phyloP scores from a whole-genome alignment of 2,329 filamentous ascomycete genomes.

The Colletotrichum plurivorum region DNA sequence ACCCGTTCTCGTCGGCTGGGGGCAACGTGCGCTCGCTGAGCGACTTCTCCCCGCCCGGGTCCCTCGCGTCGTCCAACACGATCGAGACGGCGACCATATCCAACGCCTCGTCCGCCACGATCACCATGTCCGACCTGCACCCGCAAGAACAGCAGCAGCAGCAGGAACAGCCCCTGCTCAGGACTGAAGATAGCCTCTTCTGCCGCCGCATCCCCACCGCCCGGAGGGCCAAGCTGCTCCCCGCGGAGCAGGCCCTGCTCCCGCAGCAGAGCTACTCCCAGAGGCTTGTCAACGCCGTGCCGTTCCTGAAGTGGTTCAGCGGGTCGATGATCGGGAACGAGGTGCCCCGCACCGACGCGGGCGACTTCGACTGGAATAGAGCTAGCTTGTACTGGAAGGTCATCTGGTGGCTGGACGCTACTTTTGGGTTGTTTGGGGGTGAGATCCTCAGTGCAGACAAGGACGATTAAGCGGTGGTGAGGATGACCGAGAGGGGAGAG shows the following conservation, averaged over 20 bases:
- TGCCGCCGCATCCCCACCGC: constrained; percentile 78
- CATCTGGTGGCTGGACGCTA: constrained; percentile 73
- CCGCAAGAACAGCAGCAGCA: constrained; percentile 1
- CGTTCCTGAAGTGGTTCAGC: constrained; percentile 80
- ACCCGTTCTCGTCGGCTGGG: constrained; percentile 53
- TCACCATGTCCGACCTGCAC: constrained; percentile 57
- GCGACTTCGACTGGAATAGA: constrained; percentile 82
- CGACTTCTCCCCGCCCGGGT: constrained; percentile 59
- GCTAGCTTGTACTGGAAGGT: constrained; percentile 78
- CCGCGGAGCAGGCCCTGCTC: constrained; percentile 78
- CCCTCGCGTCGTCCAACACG: constrained; percentile 68
- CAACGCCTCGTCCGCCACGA: constrained; percentile 56
- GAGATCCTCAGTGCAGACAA: constrained; percentile 71
- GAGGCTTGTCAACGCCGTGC: constrained; percentile 75
- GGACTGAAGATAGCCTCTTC: constrained; percentile 58
- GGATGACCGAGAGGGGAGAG: no score
- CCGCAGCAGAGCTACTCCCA: constrained; percentile 77
- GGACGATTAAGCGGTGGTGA: constrained; percentile 61
- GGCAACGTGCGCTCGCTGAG: constrained; percentile 50
- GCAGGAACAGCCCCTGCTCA: constrained; percentile 41
- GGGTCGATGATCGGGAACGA: constrained; percentile 81
- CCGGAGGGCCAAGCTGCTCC: constrained; percentile 74
- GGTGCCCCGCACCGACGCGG: constrained; percentile 79
- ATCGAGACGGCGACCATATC: constrained; percentile 70
- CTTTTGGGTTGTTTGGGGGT: constrained; percentile 71